Evolutionary conservation across 2,329 filamentous ascomycete genomes (phyloP).

Genomic region (Coniochaeta sp.): DNA sequence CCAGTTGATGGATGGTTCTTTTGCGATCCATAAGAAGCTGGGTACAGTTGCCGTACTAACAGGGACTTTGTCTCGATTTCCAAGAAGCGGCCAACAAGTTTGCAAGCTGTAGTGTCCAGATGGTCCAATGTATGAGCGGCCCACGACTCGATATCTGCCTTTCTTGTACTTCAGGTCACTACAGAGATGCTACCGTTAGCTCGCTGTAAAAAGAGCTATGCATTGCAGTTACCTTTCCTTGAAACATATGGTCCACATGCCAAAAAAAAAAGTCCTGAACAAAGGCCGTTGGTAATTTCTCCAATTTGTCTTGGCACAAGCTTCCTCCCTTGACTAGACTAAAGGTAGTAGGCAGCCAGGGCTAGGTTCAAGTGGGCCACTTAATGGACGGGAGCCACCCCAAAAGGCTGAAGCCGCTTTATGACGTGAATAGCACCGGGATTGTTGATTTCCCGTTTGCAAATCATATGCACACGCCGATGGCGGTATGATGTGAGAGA

Average conservation of each 20-base stretch:
- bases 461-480: neutral
- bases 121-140: neutral
- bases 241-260: neutral
- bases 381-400: neutral
- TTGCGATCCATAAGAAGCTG: slow-evolving; percentile 39
- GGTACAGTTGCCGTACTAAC: too few species aligned
- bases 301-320: neutral
- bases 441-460: neutral
- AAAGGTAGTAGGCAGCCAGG: neutral
- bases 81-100: too few species aligned
- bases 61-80: too few species aligned
- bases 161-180: neutral
- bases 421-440: neutral
- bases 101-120: too few species aligned
- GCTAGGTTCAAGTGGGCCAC: neutral
- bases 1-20: slow-evolving; percentile 55
- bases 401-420: neutral
- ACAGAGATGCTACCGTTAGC: neutral
- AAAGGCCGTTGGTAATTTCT: neutral
- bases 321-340: too few species aligned
- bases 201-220: neutral
- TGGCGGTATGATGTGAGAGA: neutral
- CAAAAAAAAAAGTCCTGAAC: neutral
- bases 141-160: neutral
- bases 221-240: neutral